Evolutionary conservation across 2,329 filamentous ascomycete genomes (phyloP), one percentile per base, ranked within the genome.

Genomic region (Fusarium sp.): DNA sequence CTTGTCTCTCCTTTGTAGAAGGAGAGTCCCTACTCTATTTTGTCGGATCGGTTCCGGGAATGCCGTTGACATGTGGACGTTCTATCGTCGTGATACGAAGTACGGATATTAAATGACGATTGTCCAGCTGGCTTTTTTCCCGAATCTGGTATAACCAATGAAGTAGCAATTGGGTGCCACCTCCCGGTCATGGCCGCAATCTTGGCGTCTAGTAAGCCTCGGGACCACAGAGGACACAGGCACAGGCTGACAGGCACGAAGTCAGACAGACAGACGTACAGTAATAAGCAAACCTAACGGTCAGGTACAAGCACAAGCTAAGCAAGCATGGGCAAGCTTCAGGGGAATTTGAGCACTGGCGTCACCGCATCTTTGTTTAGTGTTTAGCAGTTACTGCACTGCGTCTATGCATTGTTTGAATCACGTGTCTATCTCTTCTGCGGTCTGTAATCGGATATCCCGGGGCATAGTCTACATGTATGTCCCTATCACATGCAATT

Each of bases 401-500:
- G 34, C 6, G 34, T 11, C 34, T 27, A 40, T 18, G 43, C 22
- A 60, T 66, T 54, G 24, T 24, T 20, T 25, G 12, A 52, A 67
- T 75, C 73, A 75, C 71, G 73, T 75, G 73, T 46, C 48, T n/a
- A 22, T n/a, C 38, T 56, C 40, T 30, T 24, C 29, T 52, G 34
- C 12, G 30, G 32, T 49, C 22, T 54, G 52, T 45, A 43, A 16
- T 27, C 51, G 53, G 59, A 43, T 52, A 47, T 24, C 49, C 68
- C 73, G 74, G 73, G 16, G 16, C 34, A 38, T 38, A 38, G 34
- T 38, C 34, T n/a, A 11, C 34, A 38, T 38, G 34, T 38, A 38
- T 38, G 18, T 38, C 18, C 74, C 70, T 75, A 78, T 80, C 78
- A 80, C 78, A 80, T 79, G 78, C 67, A 72, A 75, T 74, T 78